These are phyloP conservation scores for Tephrocybe sp. DNA, from an alignment of 768 basidiomycete species.

Conservation along the genomic window DNA sequence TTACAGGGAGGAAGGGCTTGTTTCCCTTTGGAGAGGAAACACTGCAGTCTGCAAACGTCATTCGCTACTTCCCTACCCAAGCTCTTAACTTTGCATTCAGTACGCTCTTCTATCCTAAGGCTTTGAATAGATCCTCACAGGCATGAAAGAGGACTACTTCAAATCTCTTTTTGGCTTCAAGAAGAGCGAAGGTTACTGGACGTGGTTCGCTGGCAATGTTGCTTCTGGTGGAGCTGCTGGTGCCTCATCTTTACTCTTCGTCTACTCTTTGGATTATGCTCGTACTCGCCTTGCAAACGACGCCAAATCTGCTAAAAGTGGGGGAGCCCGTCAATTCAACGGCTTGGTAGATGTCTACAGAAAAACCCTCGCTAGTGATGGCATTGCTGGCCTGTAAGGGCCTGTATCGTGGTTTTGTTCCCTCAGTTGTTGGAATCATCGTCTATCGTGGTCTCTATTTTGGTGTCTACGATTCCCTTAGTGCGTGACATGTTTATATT, in stretches of 20 bases:
- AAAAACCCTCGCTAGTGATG: slow-evolving; percentile 97
- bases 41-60: slow-evolving; percentile 99
- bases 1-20: slow-evolving; percentile 91
- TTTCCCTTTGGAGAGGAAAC: slow-evolving; percentile 98
- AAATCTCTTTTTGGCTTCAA: slow-evolving; percentile 99
- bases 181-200: slow-evolving; percentile 97
- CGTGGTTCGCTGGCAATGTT: slow-evolving; percentile 97
- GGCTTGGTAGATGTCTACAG: slow-evolving; percentile 95
- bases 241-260: slow-evolving; percentile 97
- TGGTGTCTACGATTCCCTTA: slow-evolving; percentile 93
- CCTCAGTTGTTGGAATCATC: slow-evolving; percentile 98
- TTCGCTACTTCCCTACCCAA: slow-evolving; percentile 99
- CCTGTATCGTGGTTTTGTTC: slow-evolving; percentile 99
- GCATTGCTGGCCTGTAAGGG: slow-evolving; percentile 98
- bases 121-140: slow-evolving; percentile 1
- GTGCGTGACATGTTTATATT: slow-evolving; percentile 44
- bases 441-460: slow-evolving; percentile 99
- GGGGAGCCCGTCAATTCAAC: slow-evolving; percentile 95
- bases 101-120: slow-evolving; percentile 41
- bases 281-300: slow-evolving; percentile 99
- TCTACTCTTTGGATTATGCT: slow-evolving; percentile 99
- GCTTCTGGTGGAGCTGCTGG: slow-evolving; percentile 99
- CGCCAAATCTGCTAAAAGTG: slow-evolving; percentile 92
- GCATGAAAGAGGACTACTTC: slow-evolving; percentile 86
- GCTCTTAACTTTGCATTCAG: slow-evolving; percentile 99